Percentiles rank a stretch among this genome's conserved stretches.
These are phyloP conservation scores for Colletotrichum filicis DNA, from an alignment of 2,329 filamentous ascomycete species.

Conservation along the genomic window DNA sequence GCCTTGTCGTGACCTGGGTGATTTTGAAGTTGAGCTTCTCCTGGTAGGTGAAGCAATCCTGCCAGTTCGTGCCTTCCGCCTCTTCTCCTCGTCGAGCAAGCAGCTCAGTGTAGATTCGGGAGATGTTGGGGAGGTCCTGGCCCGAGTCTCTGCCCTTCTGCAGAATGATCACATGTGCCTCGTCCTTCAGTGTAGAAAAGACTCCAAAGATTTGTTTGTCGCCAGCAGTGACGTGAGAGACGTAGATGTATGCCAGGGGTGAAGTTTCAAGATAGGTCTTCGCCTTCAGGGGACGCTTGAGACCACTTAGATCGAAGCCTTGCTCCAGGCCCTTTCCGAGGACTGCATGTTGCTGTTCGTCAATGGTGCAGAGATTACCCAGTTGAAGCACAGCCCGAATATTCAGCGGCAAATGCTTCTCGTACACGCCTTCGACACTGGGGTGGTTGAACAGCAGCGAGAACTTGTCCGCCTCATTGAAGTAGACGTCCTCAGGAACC, in stretches of 20 bases:
- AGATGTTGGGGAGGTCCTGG: conserved; percentile 89
- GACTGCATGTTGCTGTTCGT: conserved; percentile 89
- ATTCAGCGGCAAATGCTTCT: conserved; percentile 89
- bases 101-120: conserved; percentile 86
- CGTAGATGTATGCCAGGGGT: conserved; percentile 84
- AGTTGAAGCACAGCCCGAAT: conserved; percentile 89
- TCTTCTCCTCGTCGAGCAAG: conserved; percentile 74
- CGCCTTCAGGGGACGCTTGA: conserved; percentile 75
- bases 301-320: conserved; percentile 85
- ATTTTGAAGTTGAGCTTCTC: conserved; percentile 87
- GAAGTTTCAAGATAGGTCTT: conserved; percentile 79
- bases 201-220: conserved; percentile 94
- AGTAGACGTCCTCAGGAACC: conserved; percentile 88
- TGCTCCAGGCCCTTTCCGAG: conserved; percentile 92
- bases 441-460: conserved; percentile 87
- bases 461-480: conserved; percentile 86
- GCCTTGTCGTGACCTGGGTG: conserved; percentile 86
- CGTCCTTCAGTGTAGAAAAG: conserved; percentile 83
- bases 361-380: conserved; percentile 92
- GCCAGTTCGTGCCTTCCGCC: conserved; percentile 76
- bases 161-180: conserved; percentile 89
- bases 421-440: conserved; percentile 97
- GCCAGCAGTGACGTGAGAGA: conserved; percentile 92
- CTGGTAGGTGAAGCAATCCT: conserved; percentile 87
- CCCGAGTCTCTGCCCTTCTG: conserved; percentile 81